Conservation (phyloP, 257 asterid species). For the Ballota nigra region DNA sequence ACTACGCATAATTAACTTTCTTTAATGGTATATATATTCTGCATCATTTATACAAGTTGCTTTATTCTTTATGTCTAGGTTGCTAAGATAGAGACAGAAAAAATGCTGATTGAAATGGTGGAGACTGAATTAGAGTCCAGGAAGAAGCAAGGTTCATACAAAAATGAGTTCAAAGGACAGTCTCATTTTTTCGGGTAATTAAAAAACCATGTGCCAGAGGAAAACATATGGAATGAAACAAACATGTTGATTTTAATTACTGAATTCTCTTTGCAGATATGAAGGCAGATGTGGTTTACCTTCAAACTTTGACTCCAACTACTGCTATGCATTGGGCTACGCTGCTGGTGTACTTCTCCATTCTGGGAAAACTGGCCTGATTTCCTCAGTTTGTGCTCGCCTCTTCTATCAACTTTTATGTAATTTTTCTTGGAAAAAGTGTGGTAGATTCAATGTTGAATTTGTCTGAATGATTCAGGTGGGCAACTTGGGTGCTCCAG, state of each 20-base stretch:
- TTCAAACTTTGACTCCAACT: conserved; percentile 65
- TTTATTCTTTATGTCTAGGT: conserved; percentile 39
- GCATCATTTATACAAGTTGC: background rate
- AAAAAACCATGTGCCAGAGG: background rate
- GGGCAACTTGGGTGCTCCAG: conserved; percentile 73
- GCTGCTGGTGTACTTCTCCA: conserved; percentile 38
- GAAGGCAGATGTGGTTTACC: conserved; percentile 86
- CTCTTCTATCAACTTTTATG: background rate
- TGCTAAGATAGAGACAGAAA: conserved; percentile 38
- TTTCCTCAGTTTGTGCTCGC: conserved; percentile 52
- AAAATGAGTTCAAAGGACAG: conserved; percentile 57
- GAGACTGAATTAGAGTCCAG: conserved; percentile 66
- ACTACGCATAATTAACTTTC: background rate
- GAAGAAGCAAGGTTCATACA: conserved; percentile 51
- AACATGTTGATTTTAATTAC: background rate
- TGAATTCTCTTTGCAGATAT: conserved; percentile 34
- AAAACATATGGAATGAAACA: background rate
- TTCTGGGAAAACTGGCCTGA: conserved; percentile 35
- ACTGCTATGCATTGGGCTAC: conserved; percentile 67
- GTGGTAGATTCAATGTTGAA: background rate
- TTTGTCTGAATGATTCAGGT: conserved; percentile 39
- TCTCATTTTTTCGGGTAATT: conserved; percentile 76
- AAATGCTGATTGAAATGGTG: conserved; percentile 82
- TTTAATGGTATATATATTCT: background rate
- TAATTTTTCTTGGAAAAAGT: background rate